Conservation (phyloP, 2,329 filamentous ascomycete species). For the Neopestalotiopsis sp. region DNA sequence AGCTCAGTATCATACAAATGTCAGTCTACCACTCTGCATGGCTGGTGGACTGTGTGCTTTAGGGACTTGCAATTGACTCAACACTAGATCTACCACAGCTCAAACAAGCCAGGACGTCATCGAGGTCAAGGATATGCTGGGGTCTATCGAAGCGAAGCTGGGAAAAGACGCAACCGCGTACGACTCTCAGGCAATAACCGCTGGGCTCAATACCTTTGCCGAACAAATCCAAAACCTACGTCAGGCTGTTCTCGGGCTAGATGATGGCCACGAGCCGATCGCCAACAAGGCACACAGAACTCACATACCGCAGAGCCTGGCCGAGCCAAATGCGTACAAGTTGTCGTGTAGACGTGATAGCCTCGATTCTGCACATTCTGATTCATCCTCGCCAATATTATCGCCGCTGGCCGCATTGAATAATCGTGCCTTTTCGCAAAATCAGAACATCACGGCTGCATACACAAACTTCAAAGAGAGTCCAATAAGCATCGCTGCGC, state of each 20-base stretch:
- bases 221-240: background rate
- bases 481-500: background rate
- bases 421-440: background rate
- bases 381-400: background rate
- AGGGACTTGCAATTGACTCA: background rate
- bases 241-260: background rate
- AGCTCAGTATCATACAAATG: constrained; percentile 10
- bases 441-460: background rate
- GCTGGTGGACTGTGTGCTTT: background rate
- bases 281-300: background rate
- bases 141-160: constrained; percentile 2
- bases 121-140: background rate
- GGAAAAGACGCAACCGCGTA: background rate
- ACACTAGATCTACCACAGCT: constrained; percentile 3
- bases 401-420: constrained; percentile 10
- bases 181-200: background rate
- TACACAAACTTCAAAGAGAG: background rate
- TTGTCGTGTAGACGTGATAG: background rate
- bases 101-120: constrained; percentile 5
- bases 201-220: background rate
- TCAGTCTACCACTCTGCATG: background rate
- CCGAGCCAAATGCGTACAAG: background rate
- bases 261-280: background rate
- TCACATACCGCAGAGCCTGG: background rate
- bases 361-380: background rate